Evolutionary conservation across 176 grass and related monocot genomes (phyloP), one percentile per base, ranked within the genome.

Genomic region (sorghum (Sorghum bicolor)): DNA sequence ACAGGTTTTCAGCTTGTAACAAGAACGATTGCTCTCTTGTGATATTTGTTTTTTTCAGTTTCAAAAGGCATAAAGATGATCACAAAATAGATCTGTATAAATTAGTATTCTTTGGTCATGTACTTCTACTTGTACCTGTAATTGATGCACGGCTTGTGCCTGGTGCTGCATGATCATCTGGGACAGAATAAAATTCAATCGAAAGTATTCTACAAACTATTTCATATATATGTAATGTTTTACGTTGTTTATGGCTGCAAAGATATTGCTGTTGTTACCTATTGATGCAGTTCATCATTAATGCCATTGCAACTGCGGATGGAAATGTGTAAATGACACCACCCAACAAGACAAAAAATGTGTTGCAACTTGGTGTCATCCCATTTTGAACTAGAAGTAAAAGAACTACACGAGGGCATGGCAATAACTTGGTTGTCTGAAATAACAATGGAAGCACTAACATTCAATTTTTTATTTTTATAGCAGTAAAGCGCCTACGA

Each of bases 61-160:
- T 86, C 47, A 40, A 68, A 84, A 79, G 60, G 60, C 84, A 82
- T 90, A 90, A 86, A 85, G 48, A 77, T 70, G 48, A 70, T 78
- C 74, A 34, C n/a, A 3, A 58, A 19, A 30, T 87, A 90, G 88
- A 74, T 67, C 57, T 90, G 84, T 90, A 86, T 83, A 79, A 82
- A 58, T 79, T 63, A 90, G 68, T 74, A 67, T 74, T 79, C 81
- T 74, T 86, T 66, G 19, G 60, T 67, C 67, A 40, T 90, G 88
- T 86, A 86, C 67, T 90, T 83, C 76, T 86, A 86, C 40, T 5
- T 79, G 74, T 72, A 61, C 74, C 30, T 79, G 84, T 73, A 83
- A 37, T 67, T 30, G 67, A 50, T 74, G 60, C 74, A 61, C 74
- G 45, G 47, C 74, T 66, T 77, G 73, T 77, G 55, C 78, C 19